Percentiles rank a stretch among this genome's conserved stretches.
These are phyloP conservation scores for Yamadazyma dendronema DNA, from an alignment of 1,139 yeast species.

Conservation along the genomic window DNA sequence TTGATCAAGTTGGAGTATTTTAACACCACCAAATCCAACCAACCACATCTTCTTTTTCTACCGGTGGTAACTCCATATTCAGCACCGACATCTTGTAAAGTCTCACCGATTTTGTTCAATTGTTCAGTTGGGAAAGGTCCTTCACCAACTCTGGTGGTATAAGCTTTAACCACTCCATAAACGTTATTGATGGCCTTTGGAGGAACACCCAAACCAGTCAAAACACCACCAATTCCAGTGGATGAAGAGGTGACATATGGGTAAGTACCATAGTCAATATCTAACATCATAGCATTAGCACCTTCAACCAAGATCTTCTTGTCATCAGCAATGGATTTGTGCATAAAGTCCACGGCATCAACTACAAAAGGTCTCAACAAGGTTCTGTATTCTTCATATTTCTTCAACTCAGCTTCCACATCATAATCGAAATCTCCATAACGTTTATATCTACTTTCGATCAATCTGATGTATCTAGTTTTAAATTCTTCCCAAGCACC, in stretches of 20 bases:
- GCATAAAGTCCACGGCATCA: slow-evolving; percentile 89
- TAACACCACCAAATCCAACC: slow-evolving; percentile 95
- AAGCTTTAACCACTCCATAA: slow-evolving; percentile 97
- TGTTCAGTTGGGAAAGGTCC: slow-evolving; percentile 99
- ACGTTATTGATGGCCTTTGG: slow-evolving; percentile 77
- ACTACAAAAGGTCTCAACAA: slow-evolving; percentile 85
- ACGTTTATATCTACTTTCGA: slow-evolving; percentile 79
- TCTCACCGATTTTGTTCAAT: slow-evolving; percentile 81
- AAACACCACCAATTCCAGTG: slow-evolving; percentile 97
- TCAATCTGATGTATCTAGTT: slow-evolving; percentile 69
- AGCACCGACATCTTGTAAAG: slow-evolving; percentile 87
- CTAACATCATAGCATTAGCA: slow-evolving; percentile 97
- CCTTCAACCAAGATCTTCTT: slow-evolving; percentile 95
- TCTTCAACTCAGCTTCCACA: slow-evolving; percentile 71
- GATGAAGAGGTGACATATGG: slow-evolving; percentile 96
- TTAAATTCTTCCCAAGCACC: slow-evolving; percentile 94
- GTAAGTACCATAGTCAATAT: slow-evolving; percentile 96
- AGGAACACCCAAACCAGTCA: slow-evolving; percentile 95
- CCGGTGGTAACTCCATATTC: slow-evolving; percentile 99
- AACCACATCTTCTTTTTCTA: slow-evolving; percentile 98
- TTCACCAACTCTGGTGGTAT: slow-evolving; percentile 98
- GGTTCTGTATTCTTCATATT: slow-evolving; percentile 74
- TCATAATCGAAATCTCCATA: slow-evolving; percentile 94
- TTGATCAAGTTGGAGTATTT: slow-evolving; percentile 88
- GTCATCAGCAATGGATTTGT: slow-evolving; percentile 70